Evolutionary conservation across 2,329 filamentous ascomycete genomes (phyloP).

Genomic region (Ascomycota sp.): DNA sequence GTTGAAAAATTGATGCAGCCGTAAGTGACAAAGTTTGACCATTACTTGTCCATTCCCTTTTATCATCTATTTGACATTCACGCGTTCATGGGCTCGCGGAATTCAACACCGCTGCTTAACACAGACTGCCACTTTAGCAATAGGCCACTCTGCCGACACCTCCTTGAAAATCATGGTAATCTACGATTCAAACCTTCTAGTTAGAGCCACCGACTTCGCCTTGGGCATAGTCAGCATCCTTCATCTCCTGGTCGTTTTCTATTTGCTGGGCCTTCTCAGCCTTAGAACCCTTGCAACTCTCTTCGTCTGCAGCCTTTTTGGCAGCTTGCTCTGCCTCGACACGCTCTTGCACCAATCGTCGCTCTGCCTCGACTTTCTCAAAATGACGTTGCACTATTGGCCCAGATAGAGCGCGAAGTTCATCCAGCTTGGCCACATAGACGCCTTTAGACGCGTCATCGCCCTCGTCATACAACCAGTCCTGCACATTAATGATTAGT

Average conservation of each 20-base stretch:
- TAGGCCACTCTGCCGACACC: too few relatives aligned
- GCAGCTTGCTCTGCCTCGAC: slow-evolving; percentile 59
- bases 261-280: slow-evolving; percentile 26
- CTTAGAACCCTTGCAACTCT: slow-evolving; percentile 32
- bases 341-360: slow-evolving; percentile 56
- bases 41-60: too few relatives aligned
- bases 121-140: too few relatives aligned
- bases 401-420: slow-evolving; percentile 76
- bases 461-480: slow-evolving; percentile 96
- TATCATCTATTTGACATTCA: too few relatives aligned
- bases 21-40: too few relatives aligned
- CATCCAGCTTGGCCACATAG: slow-evolving; percentile 88
- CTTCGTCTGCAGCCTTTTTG: slow-evolving; percentile 43
- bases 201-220: slow-evolving; percentile 21
- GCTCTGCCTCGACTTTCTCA: slow-evolving; percentile 80
- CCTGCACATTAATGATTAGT: slow-evolving; percentile 30
- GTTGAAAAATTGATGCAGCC: too few relatives aligned
- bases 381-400: slow-evolving; percentile 88
- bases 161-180: too few relatives aligned
- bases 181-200: slow-evolving; percentile 7
- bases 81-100: too few relatives aligned
- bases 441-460: slow-evolving; percentile 86
- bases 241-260: slow-evolving; percentile 40
- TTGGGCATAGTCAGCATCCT: slow-evolving; percentile 38
- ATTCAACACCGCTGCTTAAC: too few relatives aligned